Conservation (phyloP, 352 stramenopile species). For the Sclerospora graminicola region DNA sequence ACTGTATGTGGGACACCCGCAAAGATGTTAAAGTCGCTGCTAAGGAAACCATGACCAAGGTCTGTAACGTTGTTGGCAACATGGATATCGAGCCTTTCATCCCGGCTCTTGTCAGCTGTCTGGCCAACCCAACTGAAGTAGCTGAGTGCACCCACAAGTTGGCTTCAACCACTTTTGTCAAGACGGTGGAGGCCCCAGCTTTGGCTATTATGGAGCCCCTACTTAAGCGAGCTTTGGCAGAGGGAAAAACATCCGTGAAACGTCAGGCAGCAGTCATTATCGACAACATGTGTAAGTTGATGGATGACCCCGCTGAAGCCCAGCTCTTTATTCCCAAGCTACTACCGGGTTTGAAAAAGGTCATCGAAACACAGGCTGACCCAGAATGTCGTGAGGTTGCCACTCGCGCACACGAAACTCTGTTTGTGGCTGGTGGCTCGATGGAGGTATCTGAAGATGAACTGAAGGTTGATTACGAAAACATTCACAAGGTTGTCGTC, state of each 20-base stretch:
- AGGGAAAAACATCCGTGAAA: constrained; percentile 94
- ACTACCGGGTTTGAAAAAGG: constrained; percentile 93
- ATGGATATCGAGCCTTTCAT: constrained; percentile 99
- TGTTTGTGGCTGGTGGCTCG: constrained; percentile 90
- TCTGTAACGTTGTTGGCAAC: constrained; percentile 97
- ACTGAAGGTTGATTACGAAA: constrained; percentile 88
- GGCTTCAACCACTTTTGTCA: constrained; percentile 98
- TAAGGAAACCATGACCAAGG: constrained; percentile 90
- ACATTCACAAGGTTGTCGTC: constrained; percentile 66
- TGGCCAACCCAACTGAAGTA: constrained; percentile 95
- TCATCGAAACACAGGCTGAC: constrained; percentile 93
- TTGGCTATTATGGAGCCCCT: constrained; percentile 97
- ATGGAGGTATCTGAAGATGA: constrained; percentile 87
- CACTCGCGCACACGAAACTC: constrained; percentile 87
- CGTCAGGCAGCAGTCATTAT: constrained; percentile 97
- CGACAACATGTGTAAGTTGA: constrained; percentile 99
- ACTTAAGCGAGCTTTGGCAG: constrained; percentile 91
- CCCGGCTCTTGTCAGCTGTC: constrained; percentile 92
- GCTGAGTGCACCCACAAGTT: constrained; percentile 98
- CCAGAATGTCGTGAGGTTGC: constrained; percentile 95
- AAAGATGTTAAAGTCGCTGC: constrained; percentile 95
- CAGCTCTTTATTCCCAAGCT: constrained; percentile 97
- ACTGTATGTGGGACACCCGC: constrained; percentile 98
- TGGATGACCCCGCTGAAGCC: constrained; percentile 94
- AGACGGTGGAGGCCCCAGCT: constrained; percentile 93